Base-by-base conservation (phyloP, 1,139 yeast species). In the Casaregolazyma lundiana region DNA sequence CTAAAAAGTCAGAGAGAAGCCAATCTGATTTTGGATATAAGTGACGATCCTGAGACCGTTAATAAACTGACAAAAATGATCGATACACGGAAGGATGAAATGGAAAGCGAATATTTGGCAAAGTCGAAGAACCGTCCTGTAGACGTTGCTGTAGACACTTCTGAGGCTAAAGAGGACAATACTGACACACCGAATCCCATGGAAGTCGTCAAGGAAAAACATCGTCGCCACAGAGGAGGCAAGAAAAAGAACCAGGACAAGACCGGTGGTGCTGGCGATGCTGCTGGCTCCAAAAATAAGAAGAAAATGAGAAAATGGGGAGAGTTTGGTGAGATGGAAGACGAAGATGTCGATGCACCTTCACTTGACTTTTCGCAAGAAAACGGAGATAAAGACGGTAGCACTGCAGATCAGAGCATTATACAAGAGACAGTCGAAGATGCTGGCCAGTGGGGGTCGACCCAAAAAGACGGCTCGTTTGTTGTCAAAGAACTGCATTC, bases 401-500 rank as follows among this genome's bases (percentile, higher is more conserved):
- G 64, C 66, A 29, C 35, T 20, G 40, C 34, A 11, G 35, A 39
- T 39, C 37, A 65, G 4, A 61, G 64, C 9, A 71, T 71, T 1
- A 66, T 63, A 15, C 64, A 47, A 20, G 54, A 68, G 7, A 65
- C 66, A 6, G 73, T 76, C 2, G 67, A 74, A 47, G 70, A 67
- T 41, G 62, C 70, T 2, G 55, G 62, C 0, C 76, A 75, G 55
- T 84, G 84, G 46, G 72, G 75, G 26, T 59, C 68, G 26, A 68
- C 69, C 22, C 68, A 71, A 11, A 67, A 69, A 39, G 59, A 67
- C 2, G 83, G 81, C 4, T 71, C 74, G 29, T 76, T 78, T 54
- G 58, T 77, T 32, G 73, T 79, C 6, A 74, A 68, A 47, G 81
- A 77, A 47, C 70, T 77, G 54, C 66, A 72, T 41, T 66, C 65